Percentiles rank a stretch among this genome's conserved stretches.
Evolutionary conservation across 2,329 filamentous ascomycete species (phyloP).

Genomic region (Epichloe gansuensis): DNA sequence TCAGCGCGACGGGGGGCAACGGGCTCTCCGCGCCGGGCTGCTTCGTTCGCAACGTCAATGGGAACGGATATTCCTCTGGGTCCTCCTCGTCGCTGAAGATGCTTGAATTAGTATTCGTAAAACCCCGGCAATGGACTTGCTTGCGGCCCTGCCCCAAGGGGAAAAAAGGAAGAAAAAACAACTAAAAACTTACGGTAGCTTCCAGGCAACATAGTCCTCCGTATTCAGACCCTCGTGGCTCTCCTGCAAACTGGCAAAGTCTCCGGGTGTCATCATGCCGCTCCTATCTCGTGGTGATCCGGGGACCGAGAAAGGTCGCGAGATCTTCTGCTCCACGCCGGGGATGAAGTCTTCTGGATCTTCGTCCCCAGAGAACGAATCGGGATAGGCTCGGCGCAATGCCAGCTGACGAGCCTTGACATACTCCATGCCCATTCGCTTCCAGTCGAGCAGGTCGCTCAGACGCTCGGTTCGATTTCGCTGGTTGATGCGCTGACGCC

Average conservation of each 20-base stretch:
- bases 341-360: slow-evolving; percentile 85
- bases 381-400: slow-evolving; percentile 79
- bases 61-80: slow-evolving; percentile 55
- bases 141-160: background rate
- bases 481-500: slow-evolving; percentile 96
- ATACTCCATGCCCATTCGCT: slow-evolving; percentile 98
- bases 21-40: slow-evolving; percentile 24
- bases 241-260: slow-evolving; percentile 94
- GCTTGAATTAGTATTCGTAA: background rate
- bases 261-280: slow-evolving; percentile 98
- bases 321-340: slow-evolving; percentile 88
- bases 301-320: slow-evolving; percentile 82
- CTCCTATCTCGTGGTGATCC: slow-evolving; percentile 81
- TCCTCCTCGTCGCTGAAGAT: slow-evolving; percentile 75
- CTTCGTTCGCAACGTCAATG: slow-evolving; percentile 43
- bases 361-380: slow-evolving; percentile 67
- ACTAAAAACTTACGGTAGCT: slow-evolving; percentile 67
- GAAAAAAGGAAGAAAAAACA: background rate
- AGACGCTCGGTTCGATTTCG: slow-evolving; percentile 90
- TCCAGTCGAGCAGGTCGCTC: slow-evolving; percentile 94
- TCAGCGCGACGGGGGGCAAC: slow-evolving; percentile 8
- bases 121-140: background rate
- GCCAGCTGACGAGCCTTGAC: slow-evolving; percentile 94
- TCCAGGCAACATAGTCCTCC: slow-evolving; percentile 97
- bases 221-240: slow-evolving; percentile 85